A percentile compares a stretch with the other conserved stretches of the same genome.
Conservation (phyloP, 352 stramenopile genomes). For the Phytopythium boreale region DNA sequence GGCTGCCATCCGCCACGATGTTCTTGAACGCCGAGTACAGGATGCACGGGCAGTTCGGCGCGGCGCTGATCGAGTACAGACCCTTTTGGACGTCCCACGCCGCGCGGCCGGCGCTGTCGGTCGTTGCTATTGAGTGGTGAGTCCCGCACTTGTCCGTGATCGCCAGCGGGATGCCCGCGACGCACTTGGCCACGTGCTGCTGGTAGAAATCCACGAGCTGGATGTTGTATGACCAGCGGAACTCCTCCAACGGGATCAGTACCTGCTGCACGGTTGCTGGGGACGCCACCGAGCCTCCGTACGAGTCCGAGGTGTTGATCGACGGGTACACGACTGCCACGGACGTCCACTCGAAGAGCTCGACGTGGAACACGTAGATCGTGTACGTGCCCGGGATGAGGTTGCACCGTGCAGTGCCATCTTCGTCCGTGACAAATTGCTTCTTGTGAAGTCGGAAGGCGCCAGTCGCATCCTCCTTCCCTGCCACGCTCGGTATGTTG, state of each 20-base stretch:
- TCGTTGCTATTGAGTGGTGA: conserved; percentile 38
- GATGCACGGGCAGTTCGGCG: conserved; percentile 55
- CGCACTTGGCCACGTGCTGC: conserved; percentile 29
- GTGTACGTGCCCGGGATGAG: conserved; percentile 61
- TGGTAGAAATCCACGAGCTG: conserved; percentile 74
- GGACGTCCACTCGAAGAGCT: conserved; percentile 75
- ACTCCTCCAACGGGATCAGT: conserved; percentile 51
- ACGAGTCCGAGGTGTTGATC: conserved; percentile 36
- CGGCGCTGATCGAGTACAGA: conserved; percentile 49
- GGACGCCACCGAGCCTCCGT: conserved; percentile 20
- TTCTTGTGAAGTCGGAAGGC: conserved; percentile 9
- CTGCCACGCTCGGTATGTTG: neutral
- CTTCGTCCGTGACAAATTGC: conserved; percentile 35
- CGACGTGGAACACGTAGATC: conserved; percentile 65
- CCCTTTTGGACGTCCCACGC: conserved; percentile 58
- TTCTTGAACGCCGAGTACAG: conserved; percentile 68
- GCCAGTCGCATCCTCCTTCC: neutral
- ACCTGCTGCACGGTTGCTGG: conserved; percentile 43
- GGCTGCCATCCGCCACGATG: conserved; percentile 58
- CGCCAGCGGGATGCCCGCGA: conserved; percentile 45
- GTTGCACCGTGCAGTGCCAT: conserved; percentile 33
- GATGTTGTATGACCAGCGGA: conserved; percentile 56
- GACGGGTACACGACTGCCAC: conserved; percentile 51
- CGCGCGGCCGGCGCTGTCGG: conserved; percentile 35
- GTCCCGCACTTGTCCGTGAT: conserved; percentile 58